phyloP scores from a whole-genome alignment of 257 asterid species.

The Przewalskia tangutica region DNA sequence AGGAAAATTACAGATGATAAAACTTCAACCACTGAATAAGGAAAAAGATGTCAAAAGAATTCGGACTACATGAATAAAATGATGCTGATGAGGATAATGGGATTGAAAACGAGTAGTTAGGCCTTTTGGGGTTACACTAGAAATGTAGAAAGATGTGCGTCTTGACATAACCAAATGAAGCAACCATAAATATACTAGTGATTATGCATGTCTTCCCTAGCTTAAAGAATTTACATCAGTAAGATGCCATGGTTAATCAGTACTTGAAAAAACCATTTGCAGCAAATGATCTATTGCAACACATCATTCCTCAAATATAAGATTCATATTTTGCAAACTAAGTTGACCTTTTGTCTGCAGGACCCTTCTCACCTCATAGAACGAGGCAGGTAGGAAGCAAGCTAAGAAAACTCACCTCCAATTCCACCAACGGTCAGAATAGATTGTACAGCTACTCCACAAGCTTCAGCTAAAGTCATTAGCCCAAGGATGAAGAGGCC shows the following conservation, averaged over 20 bases:
- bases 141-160: background rate
- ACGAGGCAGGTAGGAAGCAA: background rate
- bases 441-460: slow-evolving; percentile 94
- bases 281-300: background rate
- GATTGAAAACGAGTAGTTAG: background rate
- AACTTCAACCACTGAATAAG: background rate
- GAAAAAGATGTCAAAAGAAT: background rate
- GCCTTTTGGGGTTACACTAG: background rate
- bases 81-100: background rate
- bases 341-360: background rate
- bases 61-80: background rate
- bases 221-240: background rate
- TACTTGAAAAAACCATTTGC: background rate
- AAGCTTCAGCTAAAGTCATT: slow-evolving; percentile 85
- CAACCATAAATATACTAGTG: background rate
- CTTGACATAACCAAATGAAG: background rate
- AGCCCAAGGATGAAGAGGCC: slow-evolving; percentile 68
- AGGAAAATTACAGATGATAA: background rate
- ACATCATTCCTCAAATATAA: background rate
- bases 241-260: background rate
- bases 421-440: slow-evolving; percentile 89
- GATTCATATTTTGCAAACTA: background rate
- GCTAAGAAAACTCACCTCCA: slow-evolving; percentile 56
- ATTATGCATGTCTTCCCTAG: background rate
- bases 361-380: background rate